Base-by-base conservation (phyloP, 179 eudicot genomes). In the Corrigiola litoralis region DNA sequence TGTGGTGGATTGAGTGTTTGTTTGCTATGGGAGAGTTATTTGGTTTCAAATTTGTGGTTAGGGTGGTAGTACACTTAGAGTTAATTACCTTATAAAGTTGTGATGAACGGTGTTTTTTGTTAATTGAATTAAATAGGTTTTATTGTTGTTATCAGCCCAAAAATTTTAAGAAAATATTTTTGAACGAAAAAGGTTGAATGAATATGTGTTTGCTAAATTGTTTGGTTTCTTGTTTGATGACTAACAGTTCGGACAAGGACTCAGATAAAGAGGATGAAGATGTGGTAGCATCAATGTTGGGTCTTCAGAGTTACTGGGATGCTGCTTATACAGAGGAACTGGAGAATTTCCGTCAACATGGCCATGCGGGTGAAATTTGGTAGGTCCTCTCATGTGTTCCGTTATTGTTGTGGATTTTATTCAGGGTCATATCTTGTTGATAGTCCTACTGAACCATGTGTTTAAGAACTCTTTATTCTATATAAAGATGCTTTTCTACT, bases 221-320 rank as follows among this genome's bases (percentile, higher is more conserved):
- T 34, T 29, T 28, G 17, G 34, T 36, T 41, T 27, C 38, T 55
- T 27, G 10, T 23, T 60, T 60, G 40, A 45, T 12, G 73, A 67
- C 25, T 60, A 54, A 41, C 81, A 87, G 92, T 74, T 89, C 96
- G 28, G 96, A 89, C 79, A 89, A 89, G 81, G 96, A 89, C 76
- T 92, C 98, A 54, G 95, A 88, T 77, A 84, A 88, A 80, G 99
- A 90, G 61, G 77, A 85, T 59, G 95, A 81, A 16, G 94, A 92
- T 63, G 85, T 81, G 29, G 72, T 83, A 46, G 49, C 86, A 11
- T 94, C 99, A 36, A 84, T 86, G 97, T 73, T 94, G 58, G 99
- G 99, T 37, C 91, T 90, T 75, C 99, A 90, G 80, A 94, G 99
- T 77, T 94, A 94, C 46, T 94, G 99, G 99, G 95, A 94, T 66